Evolutionary conservation across 2,329 filamentous ascomycete genomes (phyloP), one percentile per base, ranked within the genome.

Genomic region (Xylariaceae sp.): DNA sequence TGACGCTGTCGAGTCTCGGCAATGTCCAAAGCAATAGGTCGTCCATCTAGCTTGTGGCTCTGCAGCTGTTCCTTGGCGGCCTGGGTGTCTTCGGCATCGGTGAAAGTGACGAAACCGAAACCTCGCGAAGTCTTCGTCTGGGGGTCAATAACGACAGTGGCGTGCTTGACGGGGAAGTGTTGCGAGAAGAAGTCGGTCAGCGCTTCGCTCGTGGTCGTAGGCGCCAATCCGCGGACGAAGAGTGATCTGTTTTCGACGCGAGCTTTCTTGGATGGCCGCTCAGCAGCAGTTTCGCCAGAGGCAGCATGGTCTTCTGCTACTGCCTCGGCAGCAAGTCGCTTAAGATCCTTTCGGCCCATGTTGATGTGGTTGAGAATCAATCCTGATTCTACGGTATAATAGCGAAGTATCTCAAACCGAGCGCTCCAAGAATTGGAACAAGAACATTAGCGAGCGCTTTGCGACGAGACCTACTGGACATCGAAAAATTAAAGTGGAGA

Each of bases 101-200:
- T 90, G 70, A 99, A 94, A 1, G 94, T 97, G 59, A 99, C 93
- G 75, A 99, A 99, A 56, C 94, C 94, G 74, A 92, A 99, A 15
- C 94, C 93, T 71, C 90, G 88, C 11, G 91, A 97, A 67, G 87
- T 79, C 71, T 96, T 96, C 1, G 92, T 96, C 65, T 86, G 81
- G 13, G 89, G 86, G 72, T 99, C 93, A 58, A 88, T 77, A 45
- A 99, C 92, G 3, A 96, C 92, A n/a, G 89, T 90, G 55, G 94
- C 93, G 75, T 97, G 93, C 75, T 97, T 97, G 72, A 99, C 85
- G 6, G 95, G 92, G 69, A 90, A 97, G 61, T 92, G 89, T 73
- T 97, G 86, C 5, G 94, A 97, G 76, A 99, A 99, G 74, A 92
- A 88, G 60, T 91, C 87, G 60, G 92, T 90, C 64, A 99, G 81